These are phyloP conservation scores for Pseudogymnoascus sp. DNA, from an alignment of 2,329 filamentous ascomycete species.

Conservation along the genomic window DNA sequence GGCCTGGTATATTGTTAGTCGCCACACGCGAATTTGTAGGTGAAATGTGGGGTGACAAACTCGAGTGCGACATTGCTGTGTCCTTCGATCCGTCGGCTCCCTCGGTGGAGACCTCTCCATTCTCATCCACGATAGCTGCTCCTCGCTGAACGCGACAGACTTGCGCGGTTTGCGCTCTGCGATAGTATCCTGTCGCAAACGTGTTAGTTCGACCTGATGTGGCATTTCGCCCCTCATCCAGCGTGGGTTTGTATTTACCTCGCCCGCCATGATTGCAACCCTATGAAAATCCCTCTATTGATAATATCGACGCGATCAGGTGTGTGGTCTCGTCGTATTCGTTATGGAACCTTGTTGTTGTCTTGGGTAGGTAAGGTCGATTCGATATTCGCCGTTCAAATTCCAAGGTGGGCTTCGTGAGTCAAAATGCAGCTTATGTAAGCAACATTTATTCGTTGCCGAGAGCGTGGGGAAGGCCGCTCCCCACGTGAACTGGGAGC, in stretches of 20 bases:
- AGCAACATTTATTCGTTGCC: background rate
- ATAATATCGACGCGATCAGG: background rate
- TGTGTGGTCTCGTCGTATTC: conserved; percentile 8
- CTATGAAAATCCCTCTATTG: background rate
- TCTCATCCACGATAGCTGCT: conserved; percentile 78
- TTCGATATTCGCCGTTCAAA: conserved; percentile 10
- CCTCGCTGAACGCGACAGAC: conserved; percentile 88
- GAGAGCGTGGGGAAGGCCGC: background rate
- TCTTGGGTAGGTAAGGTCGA: background rate
- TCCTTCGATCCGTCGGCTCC: conserved; percentile 67
- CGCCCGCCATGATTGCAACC: conserved; percentile 45
- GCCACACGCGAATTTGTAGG: conserved; percentile 44
- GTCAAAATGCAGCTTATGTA: conserved; percentile 12
- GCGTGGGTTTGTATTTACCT: conserved; percentile 21
- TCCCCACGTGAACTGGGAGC: conserved; percentile 14
- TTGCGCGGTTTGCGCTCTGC: conserved; percentile 71
- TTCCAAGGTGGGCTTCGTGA: conserved; percentile 14
- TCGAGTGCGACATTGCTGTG: conserved; percentile 73
- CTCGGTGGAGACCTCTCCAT: conserved; percentile 76
- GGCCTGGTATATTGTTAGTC: conserved; percentile 40
- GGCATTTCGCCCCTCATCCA: conserved; percentile 1
- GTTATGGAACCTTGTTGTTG: conserved; percentile 1
- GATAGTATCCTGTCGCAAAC: conserved; percentile 22
- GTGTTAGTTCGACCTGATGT: background rate
- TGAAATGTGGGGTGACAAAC: conserved; percentile 54